phyloP scores from a whole-genome alignment of 371 early-diverging fungal genomes.

The Mucor sp. region DNA sequence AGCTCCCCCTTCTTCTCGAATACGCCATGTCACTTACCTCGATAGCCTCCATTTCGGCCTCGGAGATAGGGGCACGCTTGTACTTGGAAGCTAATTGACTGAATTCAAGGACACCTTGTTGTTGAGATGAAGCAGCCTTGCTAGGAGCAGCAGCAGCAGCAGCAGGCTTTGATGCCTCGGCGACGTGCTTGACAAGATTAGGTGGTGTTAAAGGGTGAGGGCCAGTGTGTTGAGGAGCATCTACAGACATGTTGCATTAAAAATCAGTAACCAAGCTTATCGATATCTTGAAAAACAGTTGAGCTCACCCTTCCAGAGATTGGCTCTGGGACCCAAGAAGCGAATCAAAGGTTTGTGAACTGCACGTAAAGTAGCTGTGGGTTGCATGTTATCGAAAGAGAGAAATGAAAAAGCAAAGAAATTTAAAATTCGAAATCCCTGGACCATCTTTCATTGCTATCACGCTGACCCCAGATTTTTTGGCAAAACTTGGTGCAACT shows the following conservation, averaged over 20 bases:
- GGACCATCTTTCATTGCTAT: neutral
- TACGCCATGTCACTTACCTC: conserved; percentile 29
- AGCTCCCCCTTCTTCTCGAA: neutral
- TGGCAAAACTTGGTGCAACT: neutral
- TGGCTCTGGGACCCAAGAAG: conserved; percentile 49
- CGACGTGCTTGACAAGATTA: conserved; percentile 50
- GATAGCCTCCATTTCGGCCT: conserved; percentile 54
- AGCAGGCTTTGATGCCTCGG: conserved; percentile 21
- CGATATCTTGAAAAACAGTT: neutral
- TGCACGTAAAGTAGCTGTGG: conserved; percentile 41
- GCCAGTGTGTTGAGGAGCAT: conserved; percentile 40
- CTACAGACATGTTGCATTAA: conserved; percentile 11
- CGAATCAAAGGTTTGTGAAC: conserved; percentile 52
- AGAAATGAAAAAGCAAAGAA: conserved; percentile 2
- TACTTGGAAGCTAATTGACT: conserved; percentile 44
- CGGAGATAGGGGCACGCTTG: conserved; percentile 37
- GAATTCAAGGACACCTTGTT: conserved; percentile 33
- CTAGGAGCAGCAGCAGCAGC: conserved; percentile 13
- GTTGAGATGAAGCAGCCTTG: conserved; percentile 9
- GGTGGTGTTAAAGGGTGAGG: conserved; percentile 53
- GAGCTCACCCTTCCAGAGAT: conserved; percentile 49
- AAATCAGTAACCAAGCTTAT: neutral
- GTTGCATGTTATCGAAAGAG: conserved; percentile 34
- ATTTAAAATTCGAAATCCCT: neutral
- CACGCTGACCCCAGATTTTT: conserved; percentile 4